Evolutionary conservation across 192 early-diverging fungal genomes (phyloP).

Genomic region (Backusella mclennaniae): DNA sequence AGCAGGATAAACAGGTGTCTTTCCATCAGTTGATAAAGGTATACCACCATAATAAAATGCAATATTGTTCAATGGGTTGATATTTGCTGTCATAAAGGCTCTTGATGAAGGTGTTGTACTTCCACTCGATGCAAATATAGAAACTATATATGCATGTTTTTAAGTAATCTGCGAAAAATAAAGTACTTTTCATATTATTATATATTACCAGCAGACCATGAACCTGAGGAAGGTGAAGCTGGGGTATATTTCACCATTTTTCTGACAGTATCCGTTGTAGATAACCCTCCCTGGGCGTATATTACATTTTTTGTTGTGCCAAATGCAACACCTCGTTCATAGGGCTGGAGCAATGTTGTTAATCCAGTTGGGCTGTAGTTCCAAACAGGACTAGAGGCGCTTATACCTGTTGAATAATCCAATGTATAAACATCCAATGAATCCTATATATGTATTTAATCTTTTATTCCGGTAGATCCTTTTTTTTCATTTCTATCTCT

Average conservation of each 20-base stretch:
- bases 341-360: neutral
- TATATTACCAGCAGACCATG: neutral
- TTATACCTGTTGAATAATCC: neutral
- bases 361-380: neutral
- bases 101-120: neutral
- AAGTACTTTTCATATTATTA: neutral
- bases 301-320: neutral
- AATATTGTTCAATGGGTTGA: neutral
- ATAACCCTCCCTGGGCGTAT: neutral
- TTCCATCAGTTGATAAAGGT: neutral
- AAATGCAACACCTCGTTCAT: neutral
- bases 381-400: neutral
- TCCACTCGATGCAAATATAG: neutral
- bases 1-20: neutral
- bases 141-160: neutral
- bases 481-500: neutral
- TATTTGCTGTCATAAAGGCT: neutral
- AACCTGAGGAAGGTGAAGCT: neutral
- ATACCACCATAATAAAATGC: slow-evolving; percentile 13
- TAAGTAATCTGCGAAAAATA: neutral
- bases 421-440: neutral
- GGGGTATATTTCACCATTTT: neutral
- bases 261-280: neutral
- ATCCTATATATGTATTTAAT: neutral
- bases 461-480: neutral